phyloP scores from a whole-genome alignment of 2,329 filamentous ascomycete genomes.

The Sporothrix schenckii region DNA sequence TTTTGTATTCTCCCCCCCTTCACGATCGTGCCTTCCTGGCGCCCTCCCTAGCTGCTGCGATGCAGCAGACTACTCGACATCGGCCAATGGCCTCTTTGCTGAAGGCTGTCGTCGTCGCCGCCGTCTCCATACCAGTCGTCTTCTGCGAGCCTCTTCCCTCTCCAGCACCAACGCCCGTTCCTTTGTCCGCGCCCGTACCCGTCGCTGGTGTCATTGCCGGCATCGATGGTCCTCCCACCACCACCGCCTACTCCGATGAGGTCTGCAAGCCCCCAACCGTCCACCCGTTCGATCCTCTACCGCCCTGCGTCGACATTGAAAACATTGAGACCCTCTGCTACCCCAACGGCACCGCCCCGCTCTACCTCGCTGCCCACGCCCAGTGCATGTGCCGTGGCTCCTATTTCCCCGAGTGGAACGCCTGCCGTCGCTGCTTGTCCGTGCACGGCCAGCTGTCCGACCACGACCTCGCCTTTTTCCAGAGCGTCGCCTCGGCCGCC shows the following conservation, averaged over 20 bases:
- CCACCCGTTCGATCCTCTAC: slow-evolving; percentile 36
- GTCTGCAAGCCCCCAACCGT: slow-evolving; percentile 38
- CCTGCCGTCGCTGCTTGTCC: slow-evolving; percentile 48
- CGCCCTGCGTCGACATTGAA: slow-evolving; percentile 44
- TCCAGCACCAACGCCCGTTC: not conserved
- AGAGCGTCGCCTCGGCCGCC: slow-evolving; percentile 43
- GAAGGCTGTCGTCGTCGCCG: not conserved
- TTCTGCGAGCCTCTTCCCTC: not conserved
- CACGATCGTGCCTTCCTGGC: slow-evolving; percentile 4
- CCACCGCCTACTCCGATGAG: slow-evolving; percentile 36
- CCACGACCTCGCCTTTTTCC: slow-evolving; percentile 43
- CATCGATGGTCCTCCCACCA: not conserved
- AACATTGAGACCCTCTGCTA: slow-evolving; percentile 43
- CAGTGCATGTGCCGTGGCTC: slow-evolving; percentile 48
- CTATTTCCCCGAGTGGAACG: slow-evolving; percentile 49
- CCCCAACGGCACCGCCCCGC: slow-evolving; percentile 42
- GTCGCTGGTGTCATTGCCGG: not conserved
- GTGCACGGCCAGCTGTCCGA: slow-evolving; percentile 47
- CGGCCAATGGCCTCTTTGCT: slow-evolving; percentile 25
- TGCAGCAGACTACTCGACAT: slow-evolving; percentile 5
- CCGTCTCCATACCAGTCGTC: not conserved
- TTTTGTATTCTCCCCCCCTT: not conserved
- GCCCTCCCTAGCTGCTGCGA: not conserved
- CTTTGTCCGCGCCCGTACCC: not conserved
- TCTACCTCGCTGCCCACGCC: slow-evolving; percentile 41